These are phyloP conservation scores for Balamuthia mandrillaris DNA, from an alignment of 208 protist genomes.

Conservation along the genomic window DNA sequence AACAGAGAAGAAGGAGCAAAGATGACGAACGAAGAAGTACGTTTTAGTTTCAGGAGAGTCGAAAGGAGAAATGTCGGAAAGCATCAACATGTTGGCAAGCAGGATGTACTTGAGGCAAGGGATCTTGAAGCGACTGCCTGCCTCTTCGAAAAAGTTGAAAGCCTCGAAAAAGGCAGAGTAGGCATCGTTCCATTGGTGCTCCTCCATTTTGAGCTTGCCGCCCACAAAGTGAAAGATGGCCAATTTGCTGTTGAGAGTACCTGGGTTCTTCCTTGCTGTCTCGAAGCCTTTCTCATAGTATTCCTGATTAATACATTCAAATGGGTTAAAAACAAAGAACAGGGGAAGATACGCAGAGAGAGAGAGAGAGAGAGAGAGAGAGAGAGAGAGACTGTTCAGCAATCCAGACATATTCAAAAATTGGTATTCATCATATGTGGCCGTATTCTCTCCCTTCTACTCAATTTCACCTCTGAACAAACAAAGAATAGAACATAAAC, in stretches of 20 bases:
- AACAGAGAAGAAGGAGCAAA: too few relatives aligned
- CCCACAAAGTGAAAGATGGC: conserved; percentile 87
- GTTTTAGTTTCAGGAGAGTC: conserved; percentile 85
- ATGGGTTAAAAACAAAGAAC: too few relatives aligned
- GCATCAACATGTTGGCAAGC: conserved; percentile 83
- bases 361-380: too few relatives aligned
- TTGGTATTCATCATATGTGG: too few relatives aligned
- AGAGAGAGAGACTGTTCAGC: too few relatives aligned
- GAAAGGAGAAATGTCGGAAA: conserved; percentile 84
- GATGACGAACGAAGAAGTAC: conserved; percentile 49
- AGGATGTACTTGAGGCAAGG: conserved; percentile 89
- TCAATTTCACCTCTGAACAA: too few relatives aligned
- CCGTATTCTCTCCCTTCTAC: too few relatives aligned
- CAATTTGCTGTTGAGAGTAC: conserved; percentile 67
- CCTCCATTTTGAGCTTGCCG: conserved; percentile 78
- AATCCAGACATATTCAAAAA: too few relatives aligned
- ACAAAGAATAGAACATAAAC: neutral
- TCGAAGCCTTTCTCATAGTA: conserved; percentile 68
- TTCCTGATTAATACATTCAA: too few relatives aligned
- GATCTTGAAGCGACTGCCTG: conserved; percentile 75
- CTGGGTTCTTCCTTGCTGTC: conserved; percentile 81
- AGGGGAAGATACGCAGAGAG: too few relatives aligned
- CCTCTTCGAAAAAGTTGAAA: conserved; percentile 87
- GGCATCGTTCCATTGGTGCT: conserved; percentile 81
- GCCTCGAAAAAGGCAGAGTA: conserved; percentile 88